Evolutionary conservation across 2,329 filamentous ascomycete species (phyloP), one percentile per base, ranked within the genome.

Genomic region (Pezicula neosporulosa): DNA sequence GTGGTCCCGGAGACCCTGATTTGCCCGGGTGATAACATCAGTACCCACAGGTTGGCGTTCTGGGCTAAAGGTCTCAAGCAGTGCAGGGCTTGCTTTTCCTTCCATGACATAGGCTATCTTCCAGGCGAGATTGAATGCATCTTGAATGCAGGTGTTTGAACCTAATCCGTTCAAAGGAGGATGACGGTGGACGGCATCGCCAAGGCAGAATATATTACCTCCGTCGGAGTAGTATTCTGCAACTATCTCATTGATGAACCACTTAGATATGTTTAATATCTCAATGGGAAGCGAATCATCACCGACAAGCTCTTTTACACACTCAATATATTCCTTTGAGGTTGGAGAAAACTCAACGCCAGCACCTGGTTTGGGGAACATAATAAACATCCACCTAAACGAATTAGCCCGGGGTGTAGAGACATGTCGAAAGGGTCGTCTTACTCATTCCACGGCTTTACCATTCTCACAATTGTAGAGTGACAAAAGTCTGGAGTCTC

Each of bases 201-300:
- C 80, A 6, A 83, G 67, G 53, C 78, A 81, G 63, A 79, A 76
- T 15, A 59, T 63, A 12, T 6, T 75, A 43, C 52, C 60, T 3
- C 53, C 59, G 33, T 56, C 54, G 19, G 61, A 53, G 56, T 83
- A 86, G 12, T 70, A 66, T 61, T 83, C 76, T 0, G 82, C 83
- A 1, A 83, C 77, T 5, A 71, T 80, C 63, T 86, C 82, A 56
- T 84, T 83, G 59, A 86, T 77, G 48, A 68, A 71, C 83, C 83
- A 86, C 56, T 77, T 78, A 8, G 77, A 76, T 6, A 81, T 64
- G 48, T 74, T 66, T n/a, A 82, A 50, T 44, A 85, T 73, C 59
- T 83, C 72, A 2, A 76, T 68, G 0, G 71, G 64, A 12, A 78
- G 63, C 0, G 72, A 72, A 27, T 78, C 75, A 58, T 84, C 80